phyloP scores from a whole-genome alignment of 257 asterid species.

The Solanum clarkiae region DNA sequence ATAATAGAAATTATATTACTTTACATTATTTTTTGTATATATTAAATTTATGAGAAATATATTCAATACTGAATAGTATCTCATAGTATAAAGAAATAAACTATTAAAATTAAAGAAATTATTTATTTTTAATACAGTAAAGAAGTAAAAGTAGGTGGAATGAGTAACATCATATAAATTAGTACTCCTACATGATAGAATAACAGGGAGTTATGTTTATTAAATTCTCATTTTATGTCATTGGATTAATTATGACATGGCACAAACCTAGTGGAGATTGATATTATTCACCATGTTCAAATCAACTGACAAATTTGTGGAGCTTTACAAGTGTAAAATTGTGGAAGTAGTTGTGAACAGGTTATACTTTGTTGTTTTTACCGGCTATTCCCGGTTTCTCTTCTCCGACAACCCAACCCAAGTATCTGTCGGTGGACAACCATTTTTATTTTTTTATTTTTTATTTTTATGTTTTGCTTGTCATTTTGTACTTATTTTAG shows the following conservation, averaged over 20 bases:
- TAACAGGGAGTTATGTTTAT: no score
- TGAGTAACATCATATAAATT: no score
- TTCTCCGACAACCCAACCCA: not conserved
- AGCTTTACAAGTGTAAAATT: not conserved
- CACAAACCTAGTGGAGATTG: not conserved
- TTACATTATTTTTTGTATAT: no score
- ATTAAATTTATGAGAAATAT: no score
- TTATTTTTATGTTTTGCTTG: not conserved
- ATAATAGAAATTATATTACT: no score
- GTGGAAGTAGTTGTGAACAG: constrained; percentile 9
- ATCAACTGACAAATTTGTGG: not conserved
- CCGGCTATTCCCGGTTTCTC: constrained; percentile 9
- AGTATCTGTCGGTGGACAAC: constrained; percentile 7
- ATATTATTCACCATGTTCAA: not conserved
- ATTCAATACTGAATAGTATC: no score
- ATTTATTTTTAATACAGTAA: no score
- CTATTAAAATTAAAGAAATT: no score
- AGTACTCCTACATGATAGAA: no score
- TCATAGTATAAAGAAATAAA: no score
- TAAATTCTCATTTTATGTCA: no score
- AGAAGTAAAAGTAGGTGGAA: no score
- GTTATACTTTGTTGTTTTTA: not conserved
- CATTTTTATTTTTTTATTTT: not conserved
- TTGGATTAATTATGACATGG: not conserved
- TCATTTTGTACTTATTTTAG: not conserved